These are phyloP conservation scores for Epichloe sylvatica DNA, from an alignment of 2,329 filamentous ascomycete genomes.

Conservation along the genomic window DNA sequence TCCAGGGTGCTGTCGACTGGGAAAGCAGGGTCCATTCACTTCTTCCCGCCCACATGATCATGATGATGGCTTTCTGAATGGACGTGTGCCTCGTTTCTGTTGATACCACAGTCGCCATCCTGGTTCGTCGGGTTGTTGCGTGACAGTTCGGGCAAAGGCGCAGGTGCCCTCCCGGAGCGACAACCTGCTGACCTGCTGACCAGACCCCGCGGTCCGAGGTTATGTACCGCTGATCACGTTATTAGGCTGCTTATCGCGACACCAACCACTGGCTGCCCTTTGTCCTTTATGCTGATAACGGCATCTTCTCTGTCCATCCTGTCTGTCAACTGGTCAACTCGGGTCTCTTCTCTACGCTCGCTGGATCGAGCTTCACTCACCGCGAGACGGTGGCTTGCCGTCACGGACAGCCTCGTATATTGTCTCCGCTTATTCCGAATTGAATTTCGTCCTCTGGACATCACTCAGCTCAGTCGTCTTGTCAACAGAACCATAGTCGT, in stretches of 20 bases:
- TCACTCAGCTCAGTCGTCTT: neutral
- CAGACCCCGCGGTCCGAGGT: constrained; percentile 6
- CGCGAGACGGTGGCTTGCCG: constrained; percentile 2
- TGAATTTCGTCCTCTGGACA: neutral
- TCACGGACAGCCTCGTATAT: neutral
- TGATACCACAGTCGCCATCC: neutral
- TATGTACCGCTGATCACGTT: constrained; percentile 6
- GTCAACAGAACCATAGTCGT: neutral
- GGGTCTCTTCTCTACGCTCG: neutral
- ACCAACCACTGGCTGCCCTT: constrained; percentile 1
- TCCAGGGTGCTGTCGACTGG: no score
- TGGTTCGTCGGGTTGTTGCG: neutral
- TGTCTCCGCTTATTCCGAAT: neutral
- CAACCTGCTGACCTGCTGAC: constrained; percentile 6
- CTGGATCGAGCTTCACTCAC: constrained; percentile 2
- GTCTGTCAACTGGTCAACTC: neutral
- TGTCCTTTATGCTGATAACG: neutral
- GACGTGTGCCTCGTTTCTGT: constrained; percentile 4
- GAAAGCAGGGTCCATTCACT: neutral
- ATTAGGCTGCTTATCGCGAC: constrained; percentile 3
- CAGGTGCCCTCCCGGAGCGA: neutral
- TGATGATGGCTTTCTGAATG: constrained; percentile 1
- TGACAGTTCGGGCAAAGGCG: neutral
- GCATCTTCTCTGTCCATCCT: neutral
- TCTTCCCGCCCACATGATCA: constrained; percentile 6